Percentiles rank a stretch among this genome's conserved stretches.
These are phyloP conservation scores for Acanthamoeba castellanii DNA, from an alignment of 208 protist species.

Conservation along the genomic window DNA sequence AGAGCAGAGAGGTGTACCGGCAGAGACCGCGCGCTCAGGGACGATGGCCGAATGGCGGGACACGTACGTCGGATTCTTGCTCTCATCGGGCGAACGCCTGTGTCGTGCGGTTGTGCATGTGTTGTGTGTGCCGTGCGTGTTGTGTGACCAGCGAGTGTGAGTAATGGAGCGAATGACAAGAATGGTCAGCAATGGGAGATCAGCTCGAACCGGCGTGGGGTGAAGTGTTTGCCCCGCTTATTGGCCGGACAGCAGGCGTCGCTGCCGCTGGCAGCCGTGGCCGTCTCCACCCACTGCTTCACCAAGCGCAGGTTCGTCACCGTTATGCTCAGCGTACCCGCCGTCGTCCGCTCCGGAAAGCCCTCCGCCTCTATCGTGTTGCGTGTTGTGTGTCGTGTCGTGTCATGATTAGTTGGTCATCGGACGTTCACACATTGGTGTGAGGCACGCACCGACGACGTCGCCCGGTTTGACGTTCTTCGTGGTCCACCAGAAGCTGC, in stretches of 20 bases:
- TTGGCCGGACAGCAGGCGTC: background rate
- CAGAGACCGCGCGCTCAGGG: background rate
- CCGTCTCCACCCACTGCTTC: background rate
- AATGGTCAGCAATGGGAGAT: background rate
- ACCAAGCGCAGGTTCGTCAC: background rate
- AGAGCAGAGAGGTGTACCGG: background rate
- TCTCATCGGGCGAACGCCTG: conserved; percentile 46
- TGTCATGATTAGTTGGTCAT: background rate
- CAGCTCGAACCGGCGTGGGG: background rate
- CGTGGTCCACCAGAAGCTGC: background rate
- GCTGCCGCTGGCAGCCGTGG: background rate
- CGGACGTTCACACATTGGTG: background rate
- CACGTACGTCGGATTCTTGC: conserved; percentile 9
- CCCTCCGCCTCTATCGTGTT: background rate
- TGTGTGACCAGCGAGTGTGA: background rate
- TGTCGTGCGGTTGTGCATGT: background rate
- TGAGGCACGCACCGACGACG: background rate
- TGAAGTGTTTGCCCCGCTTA: conserved; percentile 33
- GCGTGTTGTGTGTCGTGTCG: too few relatives aligned
- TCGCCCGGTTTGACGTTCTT: conserved; percentile 26
- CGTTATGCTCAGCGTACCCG: background rate
- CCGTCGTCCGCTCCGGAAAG: conserved; percentile 3
- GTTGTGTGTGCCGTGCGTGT: background rate
- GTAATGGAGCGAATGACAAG: too few relatives aligned
- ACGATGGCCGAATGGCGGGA: conserved; percentile 5